Evolutionary conservation across 2,329 filamentous ascomycete genomes (phyloP).

Genomic region (Fusarium verticillioides): DNA sequence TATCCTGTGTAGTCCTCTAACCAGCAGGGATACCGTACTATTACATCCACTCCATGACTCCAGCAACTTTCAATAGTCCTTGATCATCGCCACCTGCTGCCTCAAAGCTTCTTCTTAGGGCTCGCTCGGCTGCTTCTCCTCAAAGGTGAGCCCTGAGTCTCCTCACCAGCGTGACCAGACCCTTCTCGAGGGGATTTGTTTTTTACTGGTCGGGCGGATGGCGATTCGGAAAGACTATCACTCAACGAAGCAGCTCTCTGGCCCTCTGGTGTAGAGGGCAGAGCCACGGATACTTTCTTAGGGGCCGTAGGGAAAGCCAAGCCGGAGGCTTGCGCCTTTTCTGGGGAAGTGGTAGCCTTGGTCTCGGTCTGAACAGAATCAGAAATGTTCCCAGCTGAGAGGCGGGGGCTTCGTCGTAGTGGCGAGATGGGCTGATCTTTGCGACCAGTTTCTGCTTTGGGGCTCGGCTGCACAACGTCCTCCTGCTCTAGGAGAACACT

Average conservation of each 20-base stretch:
- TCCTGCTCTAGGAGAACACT: neutral
- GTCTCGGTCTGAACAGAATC: neutral
- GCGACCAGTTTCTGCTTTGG: neutral
- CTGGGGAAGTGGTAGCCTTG: neutral
- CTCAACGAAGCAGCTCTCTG: neutral
- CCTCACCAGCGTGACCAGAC: neutral
- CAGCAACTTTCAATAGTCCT: neutral
- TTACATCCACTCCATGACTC: neutral
- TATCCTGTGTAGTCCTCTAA: neutral
- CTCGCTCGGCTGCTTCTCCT: conserved; percentile 18
- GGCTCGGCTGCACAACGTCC: too few relatives aligned
- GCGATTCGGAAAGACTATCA: neutral
- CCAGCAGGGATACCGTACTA: conserved; percentile 21
- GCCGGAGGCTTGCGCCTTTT: neutral
- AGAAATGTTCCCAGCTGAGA: neutral
- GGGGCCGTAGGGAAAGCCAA: neutral
- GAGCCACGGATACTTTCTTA: neutral
- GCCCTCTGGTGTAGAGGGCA: neutral
- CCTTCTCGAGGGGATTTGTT: neutral
- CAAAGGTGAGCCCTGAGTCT: conserved; percentile 9
- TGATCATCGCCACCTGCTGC: neutral
- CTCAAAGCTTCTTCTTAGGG: conserved; percentile 10
- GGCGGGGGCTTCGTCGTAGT: neutral
- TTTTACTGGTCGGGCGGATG: neutral
- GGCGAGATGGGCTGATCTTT: neutral